Base-by-base conservation (phyloP, 179 eudicot species). In the Camellia oleifera region DNA sequence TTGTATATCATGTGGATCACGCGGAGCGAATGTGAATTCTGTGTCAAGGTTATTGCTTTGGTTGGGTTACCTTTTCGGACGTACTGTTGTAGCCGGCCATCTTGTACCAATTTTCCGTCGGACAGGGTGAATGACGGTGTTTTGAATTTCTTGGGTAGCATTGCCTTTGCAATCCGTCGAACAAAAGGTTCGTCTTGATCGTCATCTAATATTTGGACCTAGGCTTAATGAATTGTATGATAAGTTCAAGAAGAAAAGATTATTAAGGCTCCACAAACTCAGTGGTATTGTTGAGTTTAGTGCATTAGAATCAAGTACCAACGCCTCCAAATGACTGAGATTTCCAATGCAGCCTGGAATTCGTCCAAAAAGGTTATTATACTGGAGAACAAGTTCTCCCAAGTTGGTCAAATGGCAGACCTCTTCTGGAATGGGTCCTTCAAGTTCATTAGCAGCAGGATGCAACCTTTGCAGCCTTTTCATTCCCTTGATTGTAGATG, bases 221-320 rank as follows among this genome's bases (percentile, higher is more conserved):
- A 75, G 42, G 67, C 72, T 11, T 4, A 80, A 57, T 6, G 66
- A 80, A 48, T 80, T 80, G 14, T 13, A 64, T 0, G 82, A 32
- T 54, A 80, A 63, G 13, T 61, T 67, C 69, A 80, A 56, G 2
- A 26, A 6, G 4, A 74, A 4, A n/a, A 80, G 69, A 8, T 80
- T 54, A 13, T 66, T 61, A 57, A 75, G 83, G 17, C 23, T 74
- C 82, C 82, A 80, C 13, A 80, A 53, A 56, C 73, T 63, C 12
- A 0, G 11, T 42, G 82, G 82, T 23, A 80, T 66, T 4, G 66
- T 66, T 8, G 74, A 74, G 26, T 68, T 67, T 10, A 80, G 74
- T 4, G 15, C 1, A 58, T 81, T 81, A 54, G 58, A 40, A 44
- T 8, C 48, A 3, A 81, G 50, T 9, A 18, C 1, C 12, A 75